phyloP scores from a whole-genome alignment of 2,329 filamentous ascomycete genomes.

The Pestalotiopsis sp. region DNA sequence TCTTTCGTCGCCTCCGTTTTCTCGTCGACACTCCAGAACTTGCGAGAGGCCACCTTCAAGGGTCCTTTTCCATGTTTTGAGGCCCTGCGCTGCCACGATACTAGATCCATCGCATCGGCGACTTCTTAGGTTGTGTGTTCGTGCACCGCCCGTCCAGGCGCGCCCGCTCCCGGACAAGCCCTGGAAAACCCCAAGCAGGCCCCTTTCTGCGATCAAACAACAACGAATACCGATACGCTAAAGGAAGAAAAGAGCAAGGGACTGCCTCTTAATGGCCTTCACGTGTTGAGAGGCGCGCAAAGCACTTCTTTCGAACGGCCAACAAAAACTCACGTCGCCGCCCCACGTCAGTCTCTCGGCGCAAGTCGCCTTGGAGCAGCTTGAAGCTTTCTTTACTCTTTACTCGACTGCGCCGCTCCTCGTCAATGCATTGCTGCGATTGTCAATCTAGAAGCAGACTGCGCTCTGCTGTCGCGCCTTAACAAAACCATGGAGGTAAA shows the following conservation, averaged over 20 bases:
- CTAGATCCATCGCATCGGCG: background rate
- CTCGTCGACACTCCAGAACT: background rate
- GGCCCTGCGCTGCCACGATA: background rate
- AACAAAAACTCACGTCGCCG: background rate
- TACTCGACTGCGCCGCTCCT: background rate
- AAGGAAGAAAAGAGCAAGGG: background rate
- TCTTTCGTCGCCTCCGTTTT: conserved; percentile 1
- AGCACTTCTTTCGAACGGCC: background rate
- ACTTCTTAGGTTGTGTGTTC: background rate
- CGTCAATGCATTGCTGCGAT: conserved; percentile 33
- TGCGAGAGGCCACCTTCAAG: background rate
- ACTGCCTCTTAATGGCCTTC: conserved; percentile 1
- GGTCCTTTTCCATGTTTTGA: background rate
- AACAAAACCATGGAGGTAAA: conserved; percentile 30
- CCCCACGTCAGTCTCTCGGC: conserved; percentile 2
- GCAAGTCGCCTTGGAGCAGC: background rate
- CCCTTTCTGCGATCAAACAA: conserved; percentile 2
- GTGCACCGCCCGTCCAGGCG: background rate
- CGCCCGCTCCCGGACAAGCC: background rate
- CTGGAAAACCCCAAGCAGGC: too few relatives aligned
- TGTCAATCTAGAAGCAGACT: conserved; percentile 26
- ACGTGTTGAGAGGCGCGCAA: background rate
- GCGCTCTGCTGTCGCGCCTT: conserved; percentile 32
- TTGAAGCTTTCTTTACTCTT: background rate
- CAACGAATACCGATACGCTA: background rate